Percentiles rank a stretch among this genome's conserved stretches.
These are phyloP conservation scores for Xerophyta viscosa DNA, from an alignment of 106 monocot species.

Conservation along the genomic window DNA sequence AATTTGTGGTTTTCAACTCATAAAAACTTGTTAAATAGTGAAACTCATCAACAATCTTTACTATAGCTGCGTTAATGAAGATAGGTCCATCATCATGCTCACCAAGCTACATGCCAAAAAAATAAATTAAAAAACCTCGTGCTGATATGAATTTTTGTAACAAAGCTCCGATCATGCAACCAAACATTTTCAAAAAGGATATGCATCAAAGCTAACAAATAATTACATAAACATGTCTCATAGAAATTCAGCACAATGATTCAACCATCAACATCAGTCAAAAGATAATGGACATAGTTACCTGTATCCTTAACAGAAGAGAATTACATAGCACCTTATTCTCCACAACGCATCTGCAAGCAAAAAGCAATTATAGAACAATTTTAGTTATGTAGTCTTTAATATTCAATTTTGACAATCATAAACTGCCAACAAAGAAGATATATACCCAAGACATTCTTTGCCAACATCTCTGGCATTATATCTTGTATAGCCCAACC, in stretches of 20 bases:
- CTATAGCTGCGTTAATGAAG: no score
- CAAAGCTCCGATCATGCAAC: no score
- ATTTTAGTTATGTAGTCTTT: not conserved
- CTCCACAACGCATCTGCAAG: slow-evolving; percentile 90
- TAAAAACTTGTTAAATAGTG: no score
- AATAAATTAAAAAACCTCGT: no score
- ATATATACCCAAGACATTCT: slow-evolving; percentile 88
- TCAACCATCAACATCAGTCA: not conserved
- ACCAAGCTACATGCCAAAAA: no score
- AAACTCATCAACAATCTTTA: no score
- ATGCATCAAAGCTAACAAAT: no score
- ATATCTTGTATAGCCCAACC: slow-evolving; percentile 88
- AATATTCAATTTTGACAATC: not conserved
- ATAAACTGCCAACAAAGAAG: not conserved
- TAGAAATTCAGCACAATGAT: no score
- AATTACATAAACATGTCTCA: no score
- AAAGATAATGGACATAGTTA: slow-evolving; percentile 17
- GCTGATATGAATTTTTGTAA: no score
- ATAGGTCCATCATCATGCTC: no score
- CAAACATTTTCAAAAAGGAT: not conserved
- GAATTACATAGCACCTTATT: slow-evolving; percentile 90
- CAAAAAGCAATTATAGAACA: slow-evolving; percentile 2
- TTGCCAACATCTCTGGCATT: slow-evolving; percentile 88
- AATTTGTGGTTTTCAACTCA: no score
- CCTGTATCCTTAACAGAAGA: slow-evolving; percentile 77